Base-by-base conservation (phyloP, 2,329 filamentous ascomycete genomes). In the Dactylella cylindrospora region DNA sequence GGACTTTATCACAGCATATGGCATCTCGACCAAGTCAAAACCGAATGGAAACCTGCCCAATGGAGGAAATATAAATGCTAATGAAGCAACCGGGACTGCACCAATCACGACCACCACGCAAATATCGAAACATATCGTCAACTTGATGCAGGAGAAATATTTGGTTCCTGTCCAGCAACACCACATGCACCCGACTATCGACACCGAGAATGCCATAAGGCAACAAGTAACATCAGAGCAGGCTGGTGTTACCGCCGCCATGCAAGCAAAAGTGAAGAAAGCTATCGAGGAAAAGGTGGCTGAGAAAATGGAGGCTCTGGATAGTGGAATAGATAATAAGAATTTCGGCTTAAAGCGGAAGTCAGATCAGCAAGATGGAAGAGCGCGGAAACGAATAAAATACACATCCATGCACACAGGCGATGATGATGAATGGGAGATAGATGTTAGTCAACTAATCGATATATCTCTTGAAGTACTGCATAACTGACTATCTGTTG, bases 241-340 rank as follows among this genome's bases (percentile, higher is more conserved):
- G 12, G 68, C 78, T 20, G 82, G 79, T 54, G 74, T 77, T 6
- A 76, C 76, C 35, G 76, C 77, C 26, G 73, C 81, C 9, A 82
- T 79, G 41, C 83, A 83, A 22, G 76, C 77, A 1, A 90, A 87
- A 71, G 80, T 84, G 65, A 85, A 85, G 65, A 76, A 78, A 1
- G 81, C 85, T 26, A 79, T 84, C 33, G 78, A 81, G 32, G 73
- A 73, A n/a, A 77, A 77, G 47, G 77, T 86, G 25, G 74, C 78
- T 5, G 75, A 77, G 43, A 76, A 76, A 29, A 76, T 84, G 52
- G 74, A 75, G 45, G 72, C 80, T 70, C 76, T 81, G 70, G 74
- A 80, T 70, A 64, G 62, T 71, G 75, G 74, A 70, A 74, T 70
- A 39, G 67, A 68, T n/a, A 71, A 69, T 76, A 78, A 55, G 76